Evolutionary conservation across 345 rosid species (phyloP), one percentile per base, ranked within the genome.

Genomic region (Gossypium thurberi): DNA sequence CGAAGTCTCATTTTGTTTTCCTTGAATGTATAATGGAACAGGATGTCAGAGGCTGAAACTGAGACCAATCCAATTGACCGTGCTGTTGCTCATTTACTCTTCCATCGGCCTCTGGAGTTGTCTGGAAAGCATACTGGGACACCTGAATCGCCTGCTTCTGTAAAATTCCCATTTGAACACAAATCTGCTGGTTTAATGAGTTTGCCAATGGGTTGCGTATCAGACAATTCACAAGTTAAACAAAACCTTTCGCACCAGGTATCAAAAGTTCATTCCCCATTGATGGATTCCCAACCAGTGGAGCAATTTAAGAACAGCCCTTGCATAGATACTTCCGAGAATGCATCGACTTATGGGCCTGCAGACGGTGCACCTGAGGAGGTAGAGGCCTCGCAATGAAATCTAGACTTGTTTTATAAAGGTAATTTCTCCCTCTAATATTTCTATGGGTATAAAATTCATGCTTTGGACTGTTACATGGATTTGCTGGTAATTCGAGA

Each of bases 61-160:
- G 92, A 85, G 83, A 95, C 96, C 73, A 95, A 95, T 74, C 94
- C 97, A 44, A 82, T 90, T 56, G 97, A 95, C 77, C 88, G 98
- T 64, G 81, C 84, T 42, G 90, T 95, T 67, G 99, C 98, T 66
- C 92, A 84, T 83, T 85, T 95, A 82, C 96, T 95, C 80, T 93
- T 95, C 74, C 93, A 87, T 74, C 82, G 91, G 79, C 91, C 91
- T 42, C 50, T 79, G 68, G 91, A 91, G 40, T 67, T 76, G 57
- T 74, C 81, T 1, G 78, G 77, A 75, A 92, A 85, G 69, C 82
- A 78, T 74, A 75, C 82, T 25, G 88, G 79, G 73, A 86, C 86
- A 18, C 83, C 92, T 47, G 86, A 84, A 76, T 88, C 94, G 70
- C 89, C 86, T 28, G 83, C 70, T 79, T 83, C 90, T 47, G 18